These are phyloP conservation scores for Phyllosticta capitalensis DNA, from an alignment of 2,329 filamentous ascomycete species.

Conservation along the genomic window DNA sequence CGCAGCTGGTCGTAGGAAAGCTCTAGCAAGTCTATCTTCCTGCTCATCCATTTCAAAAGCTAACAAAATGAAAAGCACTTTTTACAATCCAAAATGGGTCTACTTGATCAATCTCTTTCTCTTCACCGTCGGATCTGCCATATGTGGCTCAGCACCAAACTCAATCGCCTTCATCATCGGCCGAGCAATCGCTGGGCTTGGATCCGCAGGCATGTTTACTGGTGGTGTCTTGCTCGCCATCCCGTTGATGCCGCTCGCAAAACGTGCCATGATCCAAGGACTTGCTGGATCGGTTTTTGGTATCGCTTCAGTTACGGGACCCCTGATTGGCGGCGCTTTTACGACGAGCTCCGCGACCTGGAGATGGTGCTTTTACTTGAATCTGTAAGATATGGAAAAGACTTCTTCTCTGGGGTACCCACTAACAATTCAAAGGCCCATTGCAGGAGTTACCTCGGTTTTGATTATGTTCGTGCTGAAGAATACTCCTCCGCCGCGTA, in stretches of 20 bases:
- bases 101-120: conserved; percentile 36
- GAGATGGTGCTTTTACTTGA: conserved; percentile 28
- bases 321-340: conserved; percentile 39
- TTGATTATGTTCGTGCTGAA: conserved; percentile 30
- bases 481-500: conserved; percentile 19
- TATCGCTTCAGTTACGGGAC: conserved; percentile 40
- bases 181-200: conserved; percentile 35
- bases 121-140: conserved; percentile 42
- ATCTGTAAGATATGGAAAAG: not conserved
- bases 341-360: conserved; percentile 33
- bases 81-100: conserved; percentile 37
- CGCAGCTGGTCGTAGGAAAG: conserved; percentile 30
- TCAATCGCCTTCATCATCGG: conserved; percentile 41
- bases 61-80: conserved; percentile 21
- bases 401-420: not conserved
- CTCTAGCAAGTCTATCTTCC: conserved; percentile 25
- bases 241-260: conserved; percentile 31
- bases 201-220: conserved; percentile 27
- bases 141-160: conserved; percentile 42
- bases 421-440: conserved; percentile 22
- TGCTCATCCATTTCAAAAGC: not conserved
- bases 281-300: conserved; percentile 33
- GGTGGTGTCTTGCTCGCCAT: conserved; percentile 14
- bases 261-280: conserved; percentile 34
- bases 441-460: conserved; percentile 36